These are phyloP conservation scores for Elongisporangium anandrum DNA, from an alignment of 352 stramenopile genomes.

Conservation along the genomic window DNA sequence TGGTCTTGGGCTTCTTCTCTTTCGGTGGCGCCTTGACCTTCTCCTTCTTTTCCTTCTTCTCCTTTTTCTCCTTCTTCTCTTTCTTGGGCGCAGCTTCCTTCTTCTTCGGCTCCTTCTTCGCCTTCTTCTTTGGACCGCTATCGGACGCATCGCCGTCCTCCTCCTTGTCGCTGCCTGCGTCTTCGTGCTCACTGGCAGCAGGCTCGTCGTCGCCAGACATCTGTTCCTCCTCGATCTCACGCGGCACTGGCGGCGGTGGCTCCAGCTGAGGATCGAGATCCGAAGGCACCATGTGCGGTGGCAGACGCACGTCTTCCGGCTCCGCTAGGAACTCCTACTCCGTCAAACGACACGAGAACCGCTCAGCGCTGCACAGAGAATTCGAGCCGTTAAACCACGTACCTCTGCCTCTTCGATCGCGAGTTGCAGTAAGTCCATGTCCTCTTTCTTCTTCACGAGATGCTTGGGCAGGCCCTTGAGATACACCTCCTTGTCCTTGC, in stretches of 20 bases:
- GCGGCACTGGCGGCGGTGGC: conserved; percentile 36
- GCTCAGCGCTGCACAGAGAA: too few relatives aligned
- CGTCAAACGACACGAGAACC: background rate
- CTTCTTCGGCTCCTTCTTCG: conserved; percentile 11
- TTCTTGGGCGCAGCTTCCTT: conserved; percentile 17
- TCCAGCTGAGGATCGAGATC: conserved; percentile 74
- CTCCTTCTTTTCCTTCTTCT: conserved; percentile 30
- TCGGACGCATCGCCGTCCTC: conserved; percentile 18
- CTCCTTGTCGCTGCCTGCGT: conserved; percentile 6
- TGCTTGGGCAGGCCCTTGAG: conserved; percentile 67
- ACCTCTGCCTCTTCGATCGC: conserved; percentile 63
- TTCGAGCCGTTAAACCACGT: too few relatives aligned
- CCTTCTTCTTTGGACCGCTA: conserved; percentile 15
- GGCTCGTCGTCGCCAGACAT: conserved; percentile 21
- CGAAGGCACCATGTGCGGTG: conserved; percentile 75
- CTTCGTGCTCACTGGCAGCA: conserved; percentile 21
- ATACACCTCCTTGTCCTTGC: conserved; percentile 56
- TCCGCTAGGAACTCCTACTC: conserved; percentile 68
- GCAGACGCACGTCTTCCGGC: conserved; percentile 68
- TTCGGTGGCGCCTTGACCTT: conserved; percentile 17
- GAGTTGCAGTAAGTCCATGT: conserved; percentile 37
- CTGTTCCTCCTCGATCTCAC: conserved; percentile 19
- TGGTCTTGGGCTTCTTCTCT: conserved; percentile 16
- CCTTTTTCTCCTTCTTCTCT: conserved; percentile 35
- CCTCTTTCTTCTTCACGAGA: conserved; percentile 59